Evolutionary conservation across 2,329 filamentous ascomycete genomes (phyloP).

Genomic region (Pseudogymnoascus sp.): DNA sequence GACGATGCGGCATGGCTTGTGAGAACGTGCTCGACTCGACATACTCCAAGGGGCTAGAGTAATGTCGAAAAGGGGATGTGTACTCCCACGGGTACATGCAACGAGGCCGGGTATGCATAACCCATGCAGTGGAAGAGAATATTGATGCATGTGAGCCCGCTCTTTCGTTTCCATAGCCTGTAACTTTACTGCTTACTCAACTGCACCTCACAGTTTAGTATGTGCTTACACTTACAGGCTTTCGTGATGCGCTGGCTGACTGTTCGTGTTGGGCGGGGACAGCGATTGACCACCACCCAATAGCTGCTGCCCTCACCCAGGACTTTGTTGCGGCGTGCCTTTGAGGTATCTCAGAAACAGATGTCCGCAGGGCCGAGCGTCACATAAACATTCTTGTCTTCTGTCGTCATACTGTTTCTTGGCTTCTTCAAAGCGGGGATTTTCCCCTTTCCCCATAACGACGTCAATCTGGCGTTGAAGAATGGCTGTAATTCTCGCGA

Average conservation of each 20-base stretch:
- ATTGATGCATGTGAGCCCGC: neutral
- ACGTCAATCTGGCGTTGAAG: neutral
- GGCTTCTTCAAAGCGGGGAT: neutral
- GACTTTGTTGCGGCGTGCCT: neutral
- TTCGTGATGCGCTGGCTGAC: neutral
- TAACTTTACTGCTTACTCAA: neutral
- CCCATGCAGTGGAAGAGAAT: neutral
- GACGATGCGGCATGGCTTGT: neutral
- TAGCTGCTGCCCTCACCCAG: neutral
- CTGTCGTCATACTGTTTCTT: neutral
- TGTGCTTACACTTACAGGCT: neutral
- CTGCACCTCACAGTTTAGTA: conserved; percentile 6
- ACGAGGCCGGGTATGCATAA: neutral
- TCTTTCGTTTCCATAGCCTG: neutral
- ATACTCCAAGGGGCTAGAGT: neutral
- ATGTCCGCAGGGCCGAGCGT: neutral
- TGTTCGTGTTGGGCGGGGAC: conserved; percentile 5
- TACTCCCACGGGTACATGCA: neutral
- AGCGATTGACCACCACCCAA: neutral
- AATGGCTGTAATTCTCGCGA: neutral
- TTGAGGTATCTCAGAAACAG: neutral
- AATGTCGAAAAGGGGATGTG: neutral
- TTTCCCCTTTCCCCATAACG: neutral
- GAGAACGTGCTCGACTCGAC: neutral
- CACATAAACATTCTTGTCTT: neutral